A percentile compares a stretch with the other conserved stretches of the same genome.
phyloP scores from a whole-genome alignment of 176 grass and related monocot species.

The Alloteropsis semialata region DNA sequence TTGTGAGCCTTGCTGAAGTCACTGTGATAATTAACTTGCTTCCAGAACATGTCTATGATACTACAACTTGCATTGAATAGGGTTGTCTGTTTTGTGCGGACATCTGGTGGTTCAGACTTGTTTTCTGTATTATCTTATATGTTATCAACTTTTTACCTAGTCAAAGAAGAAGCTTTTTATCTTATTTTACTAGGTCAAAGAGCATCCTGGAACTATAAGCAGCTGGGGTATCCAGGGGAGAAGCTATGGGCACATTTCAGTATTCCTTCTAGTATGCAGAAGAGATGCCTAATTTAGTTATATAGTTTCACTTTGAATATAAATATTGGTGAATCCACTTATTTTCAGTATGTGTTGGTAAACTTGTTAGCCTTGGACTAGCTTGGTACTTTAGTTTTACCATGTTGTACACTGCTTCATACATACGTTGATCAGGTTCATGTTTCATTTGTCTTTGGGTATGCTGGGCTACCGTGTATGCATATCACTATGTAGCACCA shows the following conservation, averaged over 20 bases:
- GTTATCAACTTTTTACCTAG: too few species aligned
- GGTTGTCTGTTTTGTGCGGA: too few species aligned
- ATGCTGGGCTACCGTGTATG: neutral
- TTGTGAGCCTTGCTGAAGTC: too few species aligned
- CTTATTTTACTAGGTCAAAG: too few species aligned
- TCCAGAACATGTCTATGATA: too few species aligned
- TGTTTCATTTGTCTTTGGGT: neutral
- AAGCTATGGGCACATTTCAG: neutral
- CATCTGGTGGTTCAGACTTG: too few species aligned
- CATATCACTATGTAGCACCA: too few species aligned
- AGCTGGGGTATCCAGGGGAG: neutral
- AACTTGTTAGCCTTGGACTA: neutral
- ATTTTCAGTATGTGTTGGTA: neutral
- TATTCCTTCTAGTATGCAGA: neutral
- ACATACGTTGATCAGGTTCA: neutral
- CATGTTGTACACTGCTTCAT: neutral
- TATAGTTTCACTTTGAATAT: neutral
- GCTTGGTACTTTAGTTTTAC: neutral
- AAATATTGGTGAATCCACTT: neutral
- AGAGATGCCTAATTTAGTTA: neutral
- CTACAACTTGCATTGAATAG: too few species aligned
- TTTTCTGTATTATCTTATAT: too few species aligned
- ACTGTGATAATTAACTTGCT: too few species aligned
- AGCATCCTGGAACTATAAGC: neutral
- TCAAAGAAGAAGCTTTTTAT: too few species aligned